Base-by-base conservation (phyloP, 169 alveolate genomes). In the Plasmodium berghei region DNA sequence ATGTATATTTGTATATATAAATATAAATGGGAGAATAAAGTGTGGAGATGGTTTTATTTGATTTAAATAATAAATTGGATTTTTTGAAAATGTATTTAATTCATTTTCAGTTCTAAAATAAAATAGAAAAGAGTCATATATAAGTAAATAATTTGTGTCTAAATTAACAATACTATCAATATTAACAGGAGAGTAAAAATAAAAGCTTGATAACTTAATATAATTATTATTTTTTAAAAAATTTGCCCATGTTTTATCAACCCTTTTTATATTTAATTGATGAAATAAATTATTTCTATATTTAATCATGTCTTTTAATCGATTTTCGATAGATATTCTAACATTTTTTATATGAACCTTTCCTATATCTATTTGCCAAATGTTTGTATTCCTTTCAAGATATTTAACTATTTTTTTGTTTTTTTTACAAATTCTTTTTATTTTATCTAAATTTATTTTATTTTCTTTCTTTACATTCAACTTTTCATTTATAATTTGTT, bases 181-280 rank as follows among this genome's bases (percentile, higher is more conserved):
- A 42, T 80, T 67, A 14, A 67, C 85, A 40, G 90, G 90, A 28
- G 85, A 66, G 62, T 80, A 80, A 28, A 67, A 80, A 80, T 67
- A 67, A 58, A 80, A 80, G 56, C 9, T 56, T 22, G 90, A 80
- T 3, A 80, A n/a, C 26, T 80, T 80, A 14, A 55, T 63, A 59
- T 80, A 80, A 48, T 80, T 80, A 80, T 80, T 64, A 56, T 80
- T 69, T 80, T 69, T 80, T 62, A 80, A 80, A 80, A 80, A 80
- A 12, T 64, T 26, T n/a, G 90, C 90, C 77, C 90, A 80, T 34
- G 61, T n/a, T 67, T 80, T 80, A 48, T 80, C 90, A 52, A 80
- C 62, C 22, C 63, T 66, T 48, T 42, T 64, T 28, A 80, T 54
- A 48, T 67, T 80, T 72, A 67, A 42, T 48, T 80, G 90, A 67